Evolutionary conservation across 441 rosid genomes (phyloP), one percentile per base, ranked within the genome.

Genomic region (Raphanus hybrid): DNA sequence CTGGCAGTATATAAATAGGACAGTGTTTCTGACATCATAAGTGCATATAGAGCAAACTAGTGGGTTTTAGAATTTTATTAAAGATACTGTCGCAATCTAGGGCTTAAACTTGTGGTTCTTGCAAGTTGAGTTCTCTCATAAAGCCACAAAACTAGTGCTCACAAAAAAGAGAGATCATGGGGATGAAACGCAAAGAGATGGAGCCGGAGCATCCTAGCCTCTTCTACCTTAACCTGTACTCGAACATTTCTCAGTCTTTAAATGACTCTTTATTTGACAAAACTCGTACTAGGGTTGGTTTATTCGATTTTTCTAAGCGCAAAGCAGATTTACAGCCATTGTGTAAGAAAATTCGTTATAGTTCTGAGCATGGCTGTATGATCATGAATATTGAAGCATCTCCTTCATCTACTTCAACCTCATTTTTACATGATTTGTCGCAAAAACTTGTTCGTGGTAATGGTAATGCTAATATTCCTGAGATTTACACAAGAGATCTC

Each of bases 321-420:
- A 69, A 63, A 23, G 0, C 62, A 16, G 20, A 55, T 70, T n/a
- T 26, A 3, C 34, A 29, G 41, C 65, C 63, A 23, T 71, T 71
- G 20, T 71, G 20, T 14, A 59, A 45, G 45, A 71, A 71, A 37
- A 59, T 77, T 66, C 45, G 73, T 34, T 71, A n/a, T 59, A 71
- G 81, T 66, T 32, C 68, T 71, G 8, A 71, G 62, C 68, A 71
- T 66, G 81, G 73, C 60, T 77, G 81, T 70, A 34, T 66, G 39
- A 59, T 29, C 41, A 34, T 77, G 43, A 58, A 3, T 71, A 35
- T 2, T 77, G 29, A 65, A 8, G 0, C 32, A 4, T 3, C 70
- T 70, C 11, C 59, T 70, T n/a, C 64, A 11, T 23, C 70, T 52
- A 16, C 58, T 37, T 62, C 64, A 63, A 52, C 18, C 59, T 41